phyloP scores from a whole-genome alignment of 1,139 yeast species.

The Scheffersomyces parashehatae region DNA sequence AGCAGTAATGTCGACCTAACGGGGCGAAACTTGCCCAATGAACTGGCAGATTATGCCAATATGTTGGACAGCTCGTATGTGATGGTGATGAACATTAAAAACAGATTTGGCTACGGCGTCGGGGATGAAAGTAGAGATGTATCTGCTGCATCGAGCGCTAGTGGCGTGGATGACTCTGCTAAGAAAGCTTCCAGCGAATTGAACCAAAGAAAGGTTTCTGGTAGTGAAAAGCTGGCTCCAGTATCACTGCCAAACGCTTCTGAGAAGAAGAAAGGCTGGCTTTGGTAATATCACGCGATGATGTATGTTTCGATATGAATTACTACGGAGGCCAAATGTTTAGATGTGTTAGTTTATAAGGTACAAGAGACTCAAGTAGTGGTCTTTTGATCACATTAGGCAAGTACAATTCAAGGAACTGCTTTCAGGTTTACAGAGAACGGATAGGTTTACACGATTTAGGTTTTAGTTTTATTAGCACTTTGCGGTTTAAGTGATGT shows the following conservation, averaged over 20 bases:
- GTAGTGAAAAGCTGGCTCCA: slow-evolving; percentile 1
- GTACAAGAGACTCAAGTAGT: no score
- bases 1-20: neutral
- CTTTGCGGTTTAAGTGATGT: slow-evolving; percentile 5
- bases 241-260: neutral
- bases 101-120: slow-evolving; percentile 8
- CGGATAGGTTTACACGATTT: slow-evolving; percentile 4
- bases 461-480: slow-evolving; percentile 3
- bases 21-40: neutral
- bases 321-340: neutral
- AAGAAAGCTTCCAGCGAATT: slow-evolving; percentile 20
- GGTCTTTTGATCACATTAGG: no score
- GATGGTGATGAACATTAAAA: slow-evolving; percentile 14
- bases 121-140: slow-evolving; percentile 1
- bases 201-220: slow-evolving; percentile 10
- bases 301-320: slow-evolving; percentile 1
- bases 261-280: slow-evolving; percentile 26
- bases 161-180: slow-evolving; percentile 45
- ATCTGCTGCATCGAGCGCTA: neutral
- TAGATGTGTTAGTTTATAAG: no score
- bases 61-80: slow-evolving; percentile 16
- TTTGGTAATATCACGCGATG: slow-evolving; percentile 21
- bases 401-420: no score
- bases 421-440: no score
- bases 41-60: neutral